Evolutionary conservation across 1,284 basidiomycete species (phyloP).

Genomic region (Ceratobasidium sp.): DNA sequence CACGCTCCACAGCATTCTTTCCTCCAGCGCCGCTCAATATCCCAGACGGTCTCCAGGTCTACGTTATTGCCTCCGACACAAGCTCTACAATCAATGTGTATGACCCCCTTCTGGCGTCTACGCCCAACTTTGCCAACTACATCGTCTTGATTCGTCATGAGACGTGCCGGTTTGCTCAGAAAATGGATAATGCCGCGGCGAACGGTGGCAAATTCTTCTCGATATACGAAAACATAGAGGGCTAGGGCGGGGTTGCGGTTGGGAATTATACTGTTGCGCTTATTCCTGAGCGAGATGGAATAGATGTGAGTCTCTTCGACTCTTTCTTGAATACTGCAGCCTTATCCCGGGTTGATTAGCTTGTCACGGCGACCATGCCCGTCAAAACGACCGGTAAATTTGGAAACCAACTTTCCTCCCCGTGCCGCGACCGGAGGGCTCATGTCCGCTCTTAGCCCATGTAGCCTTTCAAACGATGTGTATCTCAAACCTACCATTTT

Average conservation of each 20-base stretch:
- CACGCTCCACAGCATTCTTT: not conserved
- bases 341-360: not conserved
- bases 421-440: no score
- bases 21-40: not conserved
- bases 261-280: conserved; percentile 45
- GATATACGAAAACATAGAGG: conserved; percentile 61
- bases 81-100: conserved; percentile 67
- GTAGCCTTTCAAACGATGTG: conserved; percentile 73
- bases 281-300: conserved; percentile 49
- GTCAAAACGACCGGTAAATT: no score
- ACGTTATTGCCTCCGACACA: conserved; percentile 53
- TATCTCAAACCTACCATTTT: conserved; percentile 70
- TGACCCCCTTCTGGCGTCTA: conserved; percentile 69
- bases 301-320: conserved; percentile 56
- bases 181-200: conserved; percentile 65
- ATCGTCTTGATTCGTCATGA: conserved; percentile 69
- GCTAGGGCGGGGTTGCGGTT: conserved; percentile 22
- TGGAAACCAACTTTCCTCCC: no score
- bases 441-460: conserved; percentile 68
- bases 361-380: no score
- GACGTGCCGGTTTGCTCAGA: conserved; percentile 66
- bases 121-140: conserved; percentile 66
- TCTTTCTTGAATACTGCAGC: conserved; percentile 56
- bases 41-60: conserved; percentile 47
- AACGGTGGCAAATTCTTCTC: conserved; percentile 66